Evolutionary conservation across 208 protist species (phyloP).

Genomic region (Leishmania guyanensis): DNA sequence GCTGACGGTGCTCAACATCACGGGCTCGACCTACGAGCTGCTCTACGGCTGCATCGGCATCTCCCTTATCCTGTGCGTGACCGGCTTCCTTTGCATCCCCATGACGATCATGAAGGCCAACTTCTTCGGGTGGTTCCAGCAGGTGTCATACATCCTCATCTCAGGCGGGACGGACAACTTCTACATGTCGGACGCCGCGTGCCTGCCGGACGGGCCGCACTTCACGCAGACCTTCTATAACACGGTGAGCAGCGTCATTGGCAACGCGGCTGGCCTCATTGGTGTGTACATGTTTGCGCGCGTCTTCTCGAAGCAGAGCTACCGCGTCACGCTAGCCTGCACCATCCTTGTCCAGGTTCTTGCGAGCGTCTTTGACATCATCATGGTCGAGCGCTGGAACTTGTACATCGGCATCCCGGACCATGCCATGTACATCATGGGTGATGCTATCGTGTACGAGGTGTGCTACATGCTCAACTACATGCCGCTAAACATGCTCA

Average conservation of each 20-base stretch:
- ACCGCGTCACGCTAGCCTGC: constrained; percentile 45
- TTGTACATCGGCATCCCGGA: constrained; percentile 41
- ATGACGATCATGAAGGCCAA: constrained; percentile 51
- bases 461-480: constrained; percentile 58
- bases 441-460: constrained; percentile 61
- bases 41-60: constrained; percentile 36
- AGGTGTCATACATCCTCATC: constrained; percentile 45
- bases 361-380: constrained; percentile 58
- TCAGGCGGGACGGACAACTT: constrained; percentile 52
- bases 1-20: constrained; percentile 35
- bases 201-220: constrained; percentile 45
- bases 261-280: constrained; percentile 32
- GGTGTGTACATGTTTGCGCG: constrained; percentile 47
- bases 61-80: constrained; percentile 36
- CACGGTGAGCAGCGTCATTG: constrained; percentile 43
- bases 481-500: constrained; percentile 74
- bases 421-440: constrained; percentile 61
- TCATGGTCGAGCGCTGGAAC: constrained; percentile 74
- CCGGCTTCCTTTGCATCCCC: constrained; percentile 51
- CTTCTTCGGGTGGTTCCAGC: constrained; percentile 45
- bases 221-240: constrained; percentile 59
- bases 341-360: constrained; percentile 47
- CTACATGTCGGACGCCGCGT: constrained; percentile 40
- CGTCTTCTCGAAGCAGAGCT: constrained; percentile 46
- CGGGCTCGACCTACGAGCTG: constrained; percentile 32